These are phyloP conservation scores for Diplodia seriata DNA, from an alignment of 2,329 filamentous ascomycete genomes.

Conservation along the genomic window DNA sequence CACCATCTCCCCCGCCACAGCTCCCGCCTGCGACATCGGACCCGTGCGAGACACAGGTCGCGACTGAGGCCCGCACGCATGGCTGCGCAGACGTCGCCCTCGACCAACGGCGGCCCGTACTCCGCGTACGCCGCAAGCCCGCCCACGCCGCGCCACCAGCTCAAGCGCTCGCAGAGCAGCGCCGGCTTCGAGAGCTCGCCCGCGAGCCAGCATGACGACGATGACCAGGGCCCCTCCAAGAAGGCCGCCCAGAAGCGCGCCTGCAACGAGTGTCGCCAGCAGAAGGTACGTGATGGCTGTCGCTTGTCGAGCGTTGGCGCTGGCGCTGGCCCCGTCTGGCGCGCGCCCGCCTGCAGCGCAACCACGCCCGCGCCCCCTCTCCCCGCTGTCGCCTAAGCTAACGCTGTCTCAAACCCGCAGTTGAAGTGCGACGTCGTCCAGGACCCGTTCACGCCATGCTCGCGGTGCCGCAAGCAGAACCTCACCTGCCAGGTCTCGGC, in stretches of 20 bases:
- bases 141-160: slow-evolving; percentile 30
- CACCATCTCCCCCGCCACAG: slow-evolving; percentile 26
- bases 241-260: slow-evolving; percentile 66
- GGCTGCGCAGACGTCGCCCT: slow-evolving; percentile 31
- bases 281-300: slow-evolving; percentile 67
- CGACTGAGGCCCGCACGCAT: slow-evolving; percentile 20
- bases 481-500: slow-evolving; percentile 86
- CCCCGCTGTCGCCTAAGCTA: slow-evolving; percentile 33
- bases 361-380: background rate
- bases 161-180: slow-evolving; percentile 31
- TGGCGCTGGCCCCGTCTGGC: no score
- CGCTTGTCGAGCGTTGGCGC: background rate
- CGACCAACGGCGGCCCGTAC: slow-evolving; percentile 32
- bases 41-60: slow-evolving; percentile 19
- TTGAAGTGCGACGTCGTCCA: slow-evolving; percentile 84
- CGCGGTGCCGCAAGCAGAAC: slow-evolving; percentile 78
- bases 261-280: slow-evolving; percentile 84
- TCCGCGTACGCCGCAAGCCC: slow-evolving; percentile 24
- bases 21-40: slow-evolving; percentile 25
- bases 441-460: slow-evolving; percentile 79
- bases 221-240: slow-evolving; percentile 39
- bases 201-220: slow-evolving; percentile 43
- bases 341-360: background rate
- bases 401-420: slow-evolving; percentile 52
- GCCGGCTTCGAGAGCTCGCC: slow-evolving; percentile 46